Conservation (phyloP, 73 alveolate genomes). For the Urostyla sp. region DNA sequence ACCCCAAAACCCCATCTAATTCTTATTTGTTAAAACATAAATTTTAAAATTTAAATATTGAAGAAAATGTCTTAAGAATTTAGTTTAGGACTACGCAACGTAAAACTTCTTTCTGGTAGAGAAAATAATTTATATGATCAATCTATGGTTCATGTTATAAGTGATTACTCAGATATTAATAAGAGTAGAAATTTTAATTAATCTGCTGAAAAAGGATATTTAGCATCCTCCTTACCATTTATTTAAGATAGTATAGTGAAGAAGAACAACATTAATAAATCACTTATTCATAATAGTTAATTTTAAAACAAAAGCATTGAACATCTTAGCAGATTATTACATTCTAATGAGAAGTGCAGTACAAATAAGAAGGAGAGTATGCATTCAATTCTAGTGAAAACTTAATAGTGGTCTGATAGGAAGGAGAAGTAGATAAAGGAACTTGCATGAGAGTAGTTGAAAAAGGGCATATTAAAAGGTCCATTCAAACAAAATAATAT, state of each 20-base stretch:
- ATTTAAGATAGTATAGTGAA: not conserved
- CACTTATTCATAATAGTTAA: not conserved
- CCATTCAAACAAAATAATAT: not conserved
- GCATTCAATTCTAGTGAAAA: slow-evolving; percentile 16
- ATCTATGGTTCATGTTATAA: no score
- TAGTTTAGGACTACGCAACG: no score
- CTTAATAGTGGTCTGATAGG: slow-evolving; percentile 26
- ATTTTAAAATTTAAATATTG: no score
- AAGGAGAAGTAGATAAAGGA: slow-evolving; percentile 21
- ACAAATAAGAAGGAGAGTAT: not conserved
- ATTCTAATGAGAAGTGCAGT: not conserved
- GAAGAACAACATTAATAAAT: not conserved
- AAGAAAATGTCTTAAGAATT: no score
- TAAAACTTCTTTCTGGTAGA: no score
- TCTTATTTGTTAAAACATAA: no score
- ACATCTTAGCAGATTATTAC: not conserved
- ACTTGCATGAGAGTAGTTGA: slow-evolving; percentile 24
- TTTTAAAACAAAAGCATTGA: not conserved
- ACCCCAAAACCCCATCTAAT: no score
- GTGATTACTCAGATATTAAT: slow-evolving; percentile 39
- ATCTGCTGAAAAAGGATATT: not conserved
- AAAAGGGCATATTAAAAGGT: not conserved
- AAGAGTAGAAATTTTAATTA: slow-evolving; percentile 1
- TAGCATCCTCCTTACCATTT: not conserved
- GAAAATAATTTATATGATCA: no score